Conservation (phyloP, 2,329 filamentous ascomycete species). For the Trichoderma lentiforme region DNA sequence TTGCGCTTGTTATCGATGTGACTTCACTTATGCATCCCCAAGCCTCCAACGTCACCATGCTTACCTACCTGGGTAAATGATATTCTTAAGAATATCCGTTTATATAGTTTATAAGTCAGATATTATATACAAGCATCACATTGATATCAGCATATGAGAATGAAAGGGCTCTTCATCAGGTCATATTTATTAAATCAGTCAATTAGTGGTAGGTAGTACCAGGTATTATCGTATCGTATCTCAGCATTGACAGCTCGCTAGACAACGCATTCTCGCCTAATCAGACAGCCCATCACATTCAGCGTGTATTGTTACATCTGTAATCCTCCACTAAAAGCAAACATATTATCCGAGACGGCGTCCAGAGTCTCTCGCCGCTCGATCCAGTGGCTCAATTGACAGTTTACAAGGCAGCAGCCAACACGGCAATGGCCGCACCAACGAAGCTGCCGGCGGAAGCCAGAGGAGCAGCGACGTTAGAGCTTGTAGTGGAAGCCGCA, state of each 20-base stretch:
- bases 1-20: background rate
- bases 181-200: background rate
- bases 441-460: slow-evolving; percentile 22
- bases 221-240: background rate
- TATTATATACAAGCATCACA: too few species aligned
- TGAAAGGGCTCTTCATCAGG: background rate
- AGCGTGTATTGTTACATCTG: background rate
- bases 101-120: background rate
- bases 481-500: background rate
- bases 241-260: background rate
- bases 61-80: background rate
- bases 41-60: background rate
- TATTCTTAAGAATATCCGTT: background rate
- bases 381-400: background rate
- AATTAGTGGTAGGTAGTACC: background rate
- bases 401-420: slow-evolving; percentile 29
- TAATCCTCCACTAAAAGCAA: background rate
- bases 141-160: background rate
- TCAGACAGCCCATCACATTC: background rate
- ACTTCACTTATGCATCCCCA: background rate
- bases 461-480: slow-evolving; percentile 12
- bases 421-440: slow-evolving; percentile 29
- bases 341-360: background rate
- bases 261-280: background rate
- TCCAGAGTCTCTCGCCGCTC: background rate